phyloP scores from a whole-genome alignment of 441 rosid genomes.

The Corymbia citriodora region DNA sequence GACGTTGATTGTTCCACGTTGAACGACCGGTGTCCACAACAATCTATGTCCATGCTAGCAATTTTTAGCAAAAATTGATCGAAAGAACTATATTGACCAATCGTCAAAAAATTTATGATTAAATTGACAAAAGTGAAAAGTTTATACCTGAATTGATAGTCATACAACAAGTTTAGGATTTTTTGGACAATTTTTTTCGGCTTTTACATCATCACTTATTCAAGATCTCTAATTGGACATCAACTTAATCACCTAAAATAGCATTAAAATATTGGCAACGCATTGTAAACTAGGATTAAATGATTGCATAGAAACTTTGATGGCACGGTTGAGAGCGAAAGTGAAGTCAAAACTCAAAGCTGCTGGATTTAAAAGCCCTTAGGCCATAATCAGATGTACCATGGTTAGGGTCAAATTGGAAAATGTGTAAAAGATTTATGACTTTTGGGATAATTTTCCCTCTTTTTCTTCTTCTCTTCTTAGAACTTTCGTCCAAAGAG shows the following conservation, averaged over 20 bases:
- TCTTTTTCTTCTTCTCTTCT: too few relatives aligned
- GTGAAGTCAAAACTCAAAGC: neutral
- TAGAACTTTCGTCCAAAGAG: too few relatives aligned
- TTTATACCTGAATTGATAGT: rapidly evolving
- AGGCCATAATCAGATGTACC: neutral
- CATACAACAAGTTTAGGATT: neutral
- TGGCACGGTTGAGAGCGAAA: neutral
- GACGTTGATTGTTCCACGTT: rapidly evolving
- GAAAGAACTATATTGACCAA: neutral
- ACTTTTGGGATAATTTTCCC: too few relatives aligned
- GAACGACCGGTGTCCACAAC: neutral
- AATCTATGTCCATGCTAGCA: too few relatives aligned
- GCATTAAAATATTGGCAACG: neutral
- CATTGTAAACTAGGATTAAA: neutral
- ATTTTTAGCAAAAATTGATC: neutral
- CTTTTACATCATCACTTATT: too few relatives aligned
- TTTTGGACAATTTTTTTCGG: too few relatives aligned
- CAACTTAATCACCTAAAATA: neutral
- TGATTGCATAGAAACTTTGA: neutral
- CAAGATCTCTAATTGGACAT: neutral
- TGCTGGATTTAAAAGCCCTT: neutral
- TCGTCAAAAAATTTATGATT: too few relatives aligned
- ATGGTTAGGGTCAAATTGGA: neutral
- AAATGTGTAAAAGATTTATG: too few relatives aligned
- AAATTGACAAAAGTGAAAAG: too few relatives aligned